phyloP scores from a whole-genome alignment of 73 alveolate genomes.

The Paramecium sonneborni region DNA sequence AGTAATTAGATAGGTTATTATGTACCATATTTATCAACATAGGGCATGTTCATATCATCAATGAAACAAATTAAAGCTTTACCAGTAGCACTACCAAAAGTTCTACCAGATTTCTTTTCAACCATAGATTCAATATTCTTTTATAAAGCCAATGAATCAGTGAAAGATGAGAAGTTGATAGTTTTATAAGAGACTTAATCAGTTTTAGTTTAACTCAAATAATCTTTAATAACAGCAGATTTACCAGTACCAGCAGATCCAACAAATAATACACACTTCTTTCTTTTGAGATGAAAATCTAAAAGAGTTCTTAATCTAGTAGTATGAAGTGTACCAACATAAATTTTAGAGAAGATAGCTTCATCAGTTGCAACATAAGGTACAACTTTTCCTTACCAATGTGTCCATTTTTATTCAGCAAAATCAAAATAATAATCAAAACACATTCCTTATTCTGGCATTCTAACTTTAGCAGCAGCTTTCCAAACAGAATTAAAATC shows the following conservation, averaged over 20 bases:
- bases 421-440: conserved; percentile 93
- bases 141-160: conserved; percentile 95
- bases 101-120: conserved; percentile 95
- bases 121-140: conserved; percentile 94
- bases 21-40: conserved; percentile 99
- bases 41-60: conserved; percentile 99
- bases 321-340: conserved; percentile 96
- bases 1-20: conserved; percentile 97
- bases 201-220: conserved; percentile 84
- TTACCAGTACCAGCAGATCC: conserved; percentile 99
- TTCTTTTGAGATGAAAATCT: conserved; percentile 88
- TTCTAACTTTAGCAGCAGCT: conserved; percentile 86
- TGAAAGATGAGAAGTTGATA: conserved; percentile 96
- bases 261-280: conserved; percentile 93
- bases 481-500: conserved; percentile 87
- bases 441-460: conserved; percentile 96
- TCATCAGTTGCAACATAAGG: conserved; percentile 91
- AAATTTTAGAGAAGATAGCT: conserved; percentile 94
- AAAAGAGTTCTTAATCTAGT: conserved; percentile 92
- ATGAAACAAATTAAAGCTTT: conserved; percentile 97
- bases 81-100: conserved; percentile 98
- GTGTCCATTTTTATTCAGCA: conserved; percentile 87
- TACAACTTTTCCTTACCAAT: conserved; percentile 91
- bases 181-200: conserved; percentile 82
- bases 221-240: conserved; percentile 98